Evolutionary conservation across 2,329 filamentous ascomycete genomes (phyloP).

Genomic region (Neonectria sp.): DNA sequence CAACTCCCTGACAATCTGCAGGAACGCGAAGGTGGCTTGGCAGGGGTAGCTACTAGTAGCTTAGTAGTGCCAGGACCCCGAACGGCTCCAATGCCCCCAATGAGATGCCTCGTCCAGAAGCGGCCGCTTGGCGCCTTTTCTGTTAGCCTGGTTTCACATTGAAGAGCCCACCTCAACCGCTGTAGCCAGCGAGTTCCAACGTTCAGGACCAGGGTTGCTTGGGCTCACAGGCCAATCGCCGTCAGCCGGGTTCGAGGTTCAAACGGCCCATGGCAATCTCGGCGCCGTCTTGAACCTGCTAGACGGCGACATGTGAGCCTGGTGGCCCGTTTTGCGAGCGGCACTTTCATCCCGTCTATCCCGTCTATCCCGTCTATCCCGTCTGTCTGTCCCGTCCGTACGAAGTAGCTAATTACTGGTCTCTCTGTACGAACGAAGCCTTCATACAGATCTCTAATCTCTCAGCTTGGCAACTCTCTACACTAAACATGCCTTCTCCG

Average conservation of each 20-base stretch:
- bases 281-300: not conserved
- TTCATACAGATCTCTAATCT: not conserved
- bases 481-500: not conserved
- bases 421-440: no score
- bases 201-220: conserved; percentile 11
- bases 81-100: not conserved
- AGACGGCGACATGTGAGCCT: not conserved
- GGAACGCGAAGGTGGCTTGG: conserved; percentile 25
- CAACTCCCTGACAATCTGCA: conserved; percentile 22
- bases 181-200: conserved; percentile 11
- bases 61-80: no score
- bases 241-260: not conserved
- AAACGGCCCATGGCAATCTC: conserved; percentile 18
- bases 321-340: not conserved
- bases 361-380: not conserved
- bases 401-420: no score
- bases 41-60: conserved; percentile 7
- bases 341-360: conserved; percentile 2
- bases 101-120: not conserved
- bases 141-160: conserved; percentile 29
- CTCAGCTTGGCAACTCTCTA: not conserved
- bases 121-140: conserved; percentile 11
- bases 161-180: not conserved
- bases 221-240: conserved; percentile 12
- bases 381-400: not conserved